Base-by-base conservation (phyloP, 306 rosid genomes). In the Rosa multiflora region DNA sequence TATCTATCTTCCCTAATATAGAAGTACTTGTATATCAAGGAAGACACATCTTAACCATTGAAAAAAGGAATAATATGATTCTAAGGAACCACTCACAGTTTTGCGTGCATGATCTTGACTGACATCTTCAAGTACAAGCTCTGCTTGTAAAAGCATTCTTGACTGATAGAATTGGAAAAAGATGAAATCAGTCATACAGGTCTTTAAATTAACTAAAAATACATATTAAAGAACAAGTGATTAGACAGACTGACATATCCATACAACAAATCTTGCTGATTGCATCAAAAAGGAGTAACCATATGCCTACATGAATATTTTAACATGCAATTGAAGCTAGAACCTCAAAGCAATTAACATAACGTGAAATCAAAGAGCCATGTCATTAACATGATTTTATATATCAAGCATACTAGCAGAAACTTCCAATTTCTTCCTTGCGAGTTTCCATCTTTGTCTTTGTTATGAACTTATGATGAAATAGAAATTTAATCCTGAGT, bases 51-150 rank as follows among this genome's bases (percentile, higher is more conserved):
- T 18, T 39, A 15, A 51, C 52, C 17, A 42, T 20, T n/a, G 62
- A n/a, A 56, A 8, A n/a, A 56, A n/a, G 32, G 6, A 74, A 58
- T 40, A 23, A 58, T 58, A 23, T 44, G 70, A 74, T 73, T 52
- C 77, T 1, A 29, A 44, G 70, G 55, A 70, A 70, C 17, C 47
- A 72, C 97, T 89, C 87, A 95, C 98, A 81, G 98, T 95, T 85
- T 91, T 95, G 76, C 87, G 96, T 15, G 99, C 99, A 86, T 90
- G 99, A 82, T 93, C 99, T 85, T 95, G 99, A 81, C 98, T 93
- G 72, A 95, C 98, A 83, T 95, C 98, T 86, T 95, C 97, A 81
- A 95, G 98, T 55, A 88, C 97, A 63, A 89, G 96, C 81, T 95
- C 98, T 59, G 98, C 92, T 76, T 87, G 99, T 86, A 95, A 81